These are phyloP conservation scores for Chlorella sp. DNA, from an alignment of 139 green algal species.

Conservation along the genomic window DNA sequence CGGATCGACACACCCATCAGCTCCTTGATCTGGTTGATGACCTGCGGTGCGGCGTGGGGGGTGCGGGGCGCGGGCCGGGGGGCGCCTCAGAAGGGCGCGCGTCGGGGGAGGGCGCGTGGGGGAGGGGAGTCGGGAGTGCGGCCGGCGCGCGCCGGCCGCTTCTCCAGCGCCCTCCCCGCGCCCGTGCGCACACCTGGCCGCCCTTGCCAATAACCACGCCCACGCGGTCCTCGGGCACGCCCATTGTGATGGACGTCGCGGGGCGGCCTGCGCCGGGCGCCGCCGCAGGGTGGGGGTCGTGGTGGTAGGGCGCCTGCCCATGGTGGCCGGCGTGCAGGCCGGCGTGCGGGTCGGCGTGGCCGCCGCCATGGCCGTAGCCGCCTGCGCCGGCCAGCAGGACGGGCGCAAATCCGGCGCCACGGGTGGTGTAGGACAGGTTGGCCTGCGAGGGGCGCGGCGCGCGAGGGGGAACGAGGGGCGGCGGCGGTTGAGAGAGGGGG, in stretches of 20 bases:
- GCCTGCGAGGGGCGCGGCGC: no score
- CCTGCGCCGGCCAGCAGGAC: slow-evolving; percentile 4
- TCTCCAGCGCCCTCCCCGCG: no score
- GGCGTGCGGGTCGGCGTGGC: neutral
- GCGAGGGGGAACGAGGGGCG: no score
- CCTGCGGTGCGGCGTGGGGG: no score
- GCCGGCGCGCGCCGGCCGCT: no score
- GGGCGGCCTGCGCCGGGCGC: neutral
- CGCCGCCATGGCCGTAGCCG: neutral
- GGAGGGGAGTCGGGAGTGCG: no score
- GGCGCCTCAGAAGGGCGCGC: no score
- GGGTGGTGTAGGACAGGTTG: slow-evolving; percentile 33
- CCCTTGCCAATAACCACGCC: slow-evolving; percentile 77
- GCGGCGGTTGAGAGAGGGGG: no score
- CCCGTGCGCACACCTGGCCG: slow-evolving; percentile 30
- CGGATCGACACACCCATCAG: slow-evolving; percentile 62
- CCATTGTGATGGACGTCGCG: slow-evolving; percentile 53
- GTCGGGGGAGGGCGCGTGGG: no score
- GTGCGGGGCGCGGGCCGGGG: no score
- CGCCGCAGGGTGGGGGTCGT: slow-evolving; percentile 10
- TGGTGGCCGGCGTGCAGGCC: no score
- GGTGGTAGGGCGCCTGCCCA: slow-evolving; percentile 15
- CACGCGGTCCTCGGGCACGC: slow-evolving; percentile 72
- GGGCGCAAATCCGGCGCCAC: neutral
- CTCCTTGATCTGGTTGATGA: slow-evolving; percentile 77